Percentiles rank a stretch among this genome's conserved stretches.
Evolutionary conservation across 345 rosid species (phyloP).

Genomic region (Erucastrum elatum): DNA sequence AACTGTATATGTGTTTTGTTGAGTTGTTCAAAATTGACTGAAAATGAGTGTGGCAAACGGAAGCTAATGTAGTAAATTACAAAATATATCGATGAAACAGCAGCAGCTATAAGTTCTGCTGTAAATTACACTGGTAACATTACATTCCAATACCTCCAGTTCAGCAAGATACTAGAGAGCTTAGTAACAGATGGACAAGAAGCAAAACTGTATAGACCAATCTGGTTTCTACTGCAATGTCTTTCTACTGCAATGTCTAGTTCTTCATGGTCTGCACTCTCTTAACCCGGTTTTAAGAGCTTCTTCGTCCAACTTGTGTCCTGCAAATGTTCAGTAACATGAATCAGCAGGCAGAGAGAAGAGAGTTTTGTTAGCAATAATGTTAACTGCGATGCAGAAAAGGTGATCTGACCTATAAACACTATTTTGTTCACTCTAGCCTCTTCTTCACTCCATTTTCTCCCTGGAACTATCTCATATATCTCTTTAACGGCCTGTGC

Average conservation of each 20-base stretch:
- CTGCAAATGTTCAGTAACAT: constrained; percentile 43
- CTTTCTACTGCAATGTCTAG: not conserved
- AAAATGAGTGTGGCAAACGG: not conserved
- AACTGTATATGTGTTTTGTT: not conserved
- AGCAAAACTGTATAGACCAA: not conserved
- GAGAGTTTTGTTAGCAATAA: not conserved
- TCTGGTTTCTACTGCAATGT: not conserved
- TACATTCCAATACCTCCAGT: not conserved
- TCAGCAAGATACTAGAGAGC: not conserved
- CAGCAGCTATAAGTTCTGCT: not conserved
- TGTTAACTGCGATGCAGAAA: not conserved
- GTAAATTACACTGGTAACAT: constrained; percentile 13
- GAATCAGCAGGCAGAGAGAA: constrained; percentile 9
- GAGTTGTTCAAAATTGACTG: not conserved
- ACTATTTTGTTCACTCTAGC: constrained; percentile 63
- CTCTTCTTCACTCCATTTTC: constrained; percentile 73
- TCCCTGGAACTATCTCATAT: constrained; percentile 81
- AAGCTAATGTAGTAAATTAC: not conserved
- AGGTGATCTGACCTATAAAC: constrained; percentile 60
- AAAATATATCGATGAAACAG: not conserved
- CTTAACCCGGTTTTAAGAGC: constrained; percentile 53
- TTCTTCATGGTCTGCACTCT: constrained; percentile 41
- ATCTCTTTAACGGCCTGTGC: constrained; percentile 90
- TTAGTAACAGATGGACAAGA: not conserved
- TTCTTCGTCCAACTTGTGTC: constrained; percentile 71